Evolutionary conservation across 441 rosid species (phyloP), one percentile per base, ranked within the genome.

Genomic region (Bocquillonia castaneifolia): DNA sequence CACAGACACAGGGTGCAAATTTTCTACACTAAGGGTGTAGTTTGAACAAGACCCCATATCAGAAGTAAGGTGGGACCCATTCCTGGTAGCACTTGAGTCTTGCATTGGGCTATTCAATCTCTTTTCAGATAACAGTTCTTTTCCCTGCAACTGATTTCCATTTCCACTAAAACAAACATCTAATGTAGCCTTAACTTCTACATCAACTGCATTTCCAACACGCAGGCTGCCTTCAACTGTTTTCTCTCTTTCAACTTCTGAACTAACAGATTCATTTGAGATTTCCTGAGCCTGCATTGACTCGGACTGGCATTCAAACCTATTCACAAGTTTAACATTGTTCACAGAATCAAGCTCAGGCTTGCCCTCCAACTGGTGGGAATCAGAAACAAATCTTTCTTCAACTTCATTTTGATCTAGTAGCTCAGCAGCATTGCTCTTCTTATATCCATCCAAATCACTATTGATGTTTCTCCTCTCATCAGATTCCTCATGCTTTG

Each of bases 391-490:
- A 56, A 63, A 63, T 56, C 73, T 57, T 67, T 77, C 72, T 36
- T 63, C 74, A 67, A 71, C 81, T 67, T 65, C 80, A 53, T 67
- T 74, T 59, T 56, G 58, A 76, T 67, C 74, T 62, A 69, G 23
- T 31, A 52, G 48, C 55, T 72, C 67, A 29, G 23, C 67, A 60
- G 68, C 81, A 62, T 75, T 67, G 31, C 74, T 79, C 37, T 72
- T 83, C 62, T 82, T 85, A 40, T 83, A 72, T 68, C 52, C 54
- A 68, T 75, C 75, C 76, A 78, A 70, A 36, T 76, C 83, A 17
- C 77, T 74, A 66, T 72, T 73, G 81, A 81, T 68, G 58, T 74
- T 72, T 42, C 72, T 67, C 55, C 75, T 59, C 66, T 58, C 78
- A 10, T 69, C 77, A 48, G 82, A 78, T 65, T 74, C 82, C 39